phyloP scores from a whole-genome alignment of 2,329 filamentous ascomycete genomes.

The Sporothrix protearum region DNA sequence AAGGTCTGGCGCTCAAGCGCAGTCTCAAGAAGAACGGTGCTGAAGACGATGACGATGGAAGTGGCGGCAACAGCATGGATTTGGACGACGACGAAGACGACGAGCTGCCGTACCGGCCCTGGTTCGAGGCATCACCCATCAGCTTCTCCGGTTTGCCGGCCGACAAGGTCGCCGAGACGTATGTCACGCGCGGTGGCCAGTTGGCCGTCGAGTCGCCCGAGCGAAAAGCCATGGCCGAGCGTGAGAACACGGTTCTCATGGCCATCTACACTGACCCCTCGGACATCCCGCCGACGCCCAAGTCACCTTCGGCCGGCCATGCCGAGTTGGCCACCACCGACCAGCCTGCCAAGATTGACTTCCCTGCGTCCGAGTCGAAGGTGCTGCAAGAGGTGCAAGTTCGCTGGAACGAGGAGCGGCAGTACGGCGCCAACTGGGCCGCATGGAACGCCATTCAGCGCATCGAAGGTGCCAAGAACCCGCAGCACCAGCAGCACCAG shows the following conservation, averaged over 20 bases:
- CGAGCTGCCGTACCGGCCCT: constrained; percentile 51
- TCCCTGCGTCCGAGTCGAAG: constrained; percentile 41
- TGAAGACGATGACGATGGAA: constrained; percentile 53
- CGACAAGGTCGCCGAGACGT: constrained; percentile 47
- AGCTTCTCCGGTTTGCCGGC: constrained; percentile 47
- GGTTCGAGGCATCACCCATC: constrained; percentile 47
- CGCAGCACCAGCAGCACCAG: constrained; percentile 6
- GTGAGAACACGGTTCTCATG: constrained; percentile 59
- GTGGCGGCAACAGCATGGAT: constrained; percentile 3
- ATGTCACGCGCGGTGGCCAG: constrained; percentile 52
- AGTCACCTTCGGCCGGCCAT: constrained; percentile 44
- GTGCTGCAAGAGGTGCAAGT: constrained; percentile 47
- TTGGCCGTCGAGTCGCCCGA: constrained; percentile 52
- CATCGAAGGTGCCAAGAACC: constrained; percentile 10
- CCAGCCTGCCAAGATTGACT: constrained; percentile 27
- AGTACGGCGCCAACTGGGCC: constrained; percentile 26
- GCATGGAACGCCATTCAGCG: constrained; percentile 26
- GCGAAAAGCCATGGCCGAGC: constrained; percentile 53
- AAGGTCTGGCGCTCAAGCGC: constrained; percentile 65
- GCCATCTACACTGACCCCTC: constrained; percentile 53
- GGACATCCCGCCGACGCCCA: constrained; percentile 56
- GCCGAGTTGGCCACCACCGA: not conserved
- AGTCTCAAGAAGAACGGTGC: constrained; percentile 46
- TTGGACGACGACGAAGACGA: constrained; percentile 45
- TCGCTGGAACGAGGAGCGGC: constrained; percentile 45